Base-by-base conservation (phyloP, 306 rosid genomes). In the Cucumis melo region DNA sequence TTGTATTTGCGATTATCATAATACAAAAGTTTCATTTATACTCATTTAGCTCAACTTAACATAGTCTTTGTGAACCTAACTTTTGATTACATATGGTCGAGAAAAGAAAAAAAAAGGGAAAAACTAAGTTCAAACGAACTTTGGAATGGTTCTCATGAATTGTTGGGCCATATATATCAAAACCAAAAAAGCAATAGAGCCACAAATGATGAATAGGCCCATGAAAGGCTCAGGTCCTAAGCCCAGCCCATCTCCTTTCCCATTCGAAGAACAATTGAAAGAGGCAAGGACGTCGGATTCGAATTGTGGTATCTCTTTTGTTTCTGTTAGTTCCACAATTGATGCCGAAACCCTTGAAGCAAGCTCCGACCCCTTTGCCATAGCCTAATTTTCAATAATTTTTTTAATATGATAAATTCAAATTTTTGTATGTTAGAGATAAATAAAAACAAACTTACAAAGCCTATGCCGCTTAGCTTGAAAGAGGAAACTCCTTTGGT, bases 381-480 rank as follows among this genome's bases (percentile, higher is more conserved):
- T 83, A 60, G 78, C 89, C 87, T 87, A 0, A 0, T 38, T 39
- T 41, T 41, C 8, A 41, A 41, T 10, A 41, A 41, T n/a, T n/a
- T n/a, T n/a, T n/a, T n/a, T n/a, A 41, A 8, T 41, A 41, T 41
- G 0, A 51, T 16, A 51, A 16, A 51, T 46, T 46, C 16, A 46
- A 3, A 46, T 46, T 46, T 46, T 46, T 11, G 51, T 46, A 51
- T 8, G 59, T n/a, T n/a, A 8, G 24, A 55, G 59, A 55, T 1
- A 7, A 51, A 51, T 46, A 11, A 51, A 15, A 5, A 55, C 29
- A 7, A 48, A 81, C 91, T 74, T 39, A 87, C 94, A 78, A 82
- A 91, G 51, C 92, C 92, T 8, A 84, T 58, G 77, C 92, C 90
- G 19, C 89, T 90, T 5, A 87, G 86, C 64, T 63, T 87, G 78